Evolutionary conservation across 495 filamentous ascomycete species (phyloP).

Genomic region (Penicillium waksmanii): DNA sequence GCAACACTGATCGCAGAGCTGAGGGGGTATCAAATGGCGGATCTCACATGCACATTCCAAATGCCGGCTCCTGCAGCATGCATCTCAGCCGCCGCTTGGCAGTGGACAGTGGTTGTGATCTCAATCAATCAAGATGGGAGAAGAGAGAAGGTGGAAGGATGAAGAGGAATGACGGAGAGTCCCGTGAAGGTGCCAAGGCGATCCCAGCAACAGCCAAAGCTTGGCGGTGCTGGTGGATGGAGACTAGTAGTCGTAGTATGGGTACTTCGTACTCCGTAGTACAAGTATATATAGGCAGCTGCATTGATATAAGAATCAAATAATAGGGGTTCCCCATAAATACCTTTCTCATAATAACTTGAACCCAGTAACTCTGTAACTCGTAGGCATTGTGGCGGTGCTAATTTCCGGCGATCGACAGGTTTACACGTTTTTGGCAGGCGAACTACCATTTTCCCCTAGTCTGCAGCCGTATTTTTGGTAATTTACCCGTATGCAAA

Average conservation of each 20-base stretch:
- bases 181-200: background rate
- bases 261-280: too few species aligned
- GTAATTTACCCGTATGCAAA: constrained; percentile 6
- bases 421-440: constrained; percentile 6
- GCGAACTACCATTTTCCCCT: background rate
- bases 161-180: background rate
- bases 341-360: background rate
- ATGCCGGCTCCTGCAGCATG: background rate
- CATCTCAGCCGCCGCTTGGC: constrained; percentile 4
- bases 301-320: background rate
- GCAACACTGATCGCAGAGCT: too few species aligned
- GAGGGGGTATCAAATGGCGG: background rate
- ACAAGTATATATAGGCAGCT: background rate
- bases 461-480: background rate
- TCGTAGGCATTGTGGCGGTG: background rate
- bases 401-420: constrained; percentile 8
- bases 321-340: background rate
- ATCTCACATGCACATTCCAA: constrained; percentile 1
- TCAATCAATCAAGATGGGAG: constrained; percentile 2
- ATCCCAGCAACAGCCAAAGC: background rate
- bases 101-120: background rate
- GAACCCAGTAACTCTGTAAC: too few species aligned
- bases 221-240: background rate
- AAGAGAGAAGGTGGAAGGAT: background rate
- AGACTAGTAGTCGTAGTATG: background rate